Percentiles rank a stretch among this genome's conserved stretches.
Conservation (phyloP, 177 flowering plant genomes). For the Telopea speciosissima region DNA sequence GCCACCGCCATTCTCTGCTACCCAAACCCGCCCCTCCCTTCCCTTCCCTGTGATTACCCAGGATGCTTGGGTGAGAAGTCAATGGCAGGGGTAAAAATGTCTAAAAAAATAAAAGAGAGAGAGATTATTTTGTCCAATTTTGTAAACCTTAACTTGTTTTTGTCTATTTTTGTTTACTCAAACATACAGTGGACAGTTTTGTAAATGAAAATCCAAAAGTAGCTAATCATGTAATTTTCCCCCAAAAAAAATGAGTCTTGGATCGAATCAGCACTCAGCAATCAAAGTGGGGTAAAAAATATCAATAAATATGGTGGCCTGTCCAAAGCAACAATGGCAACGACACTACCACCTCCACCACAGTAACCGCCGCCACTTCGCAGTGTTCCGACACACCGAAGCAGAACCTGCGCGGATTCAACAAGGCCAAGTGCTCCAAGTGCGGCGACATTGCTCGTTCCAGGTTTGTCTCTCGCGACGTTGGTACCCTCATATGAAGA, state of each 20-base stretch:
- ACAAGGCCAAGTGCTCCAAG: slow-evolving; percentile 84
- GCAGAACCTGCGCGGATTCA: slow-evolving; percentile 65
- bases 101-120: too few species aligned
- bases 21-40: too few species aligned
- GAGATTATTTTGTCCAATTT: too few species aligned
- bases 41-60: too few species aligned
- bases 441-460: slow-evolving; percentile 97
- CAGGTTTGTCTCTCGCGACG: slow-evolving; percentile 31
- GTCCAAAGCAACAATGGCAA: slow-evolving; percentile 36
- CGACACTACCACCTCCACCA: slow-evolving; percentile 11
- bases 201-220: too few species aligned
- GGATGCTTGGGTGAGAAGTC: too few species aligned
- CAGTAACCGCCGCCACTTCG: slow-evolving; percentile 1
- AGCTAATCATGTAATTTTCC: too few species aligned
- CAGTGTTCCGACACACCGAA: slow-evolving; percentile 30
- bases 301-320: slow-evolving; percentile 30
- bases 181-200: too few species aligned
- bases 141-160: too few species aligned
- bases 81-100: too few species aligned
- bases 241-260: not conserved
- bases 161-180: too few species aligned
- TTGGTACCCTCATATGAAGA: not conserved
- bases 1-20: too few species aligned
- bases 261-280: not conserved
- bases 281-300: not conserved